Evolutionary conservation across 192 early-diverging fungal species (phyloP).

Genomic region (Powellomyces hirtus): DNA sequence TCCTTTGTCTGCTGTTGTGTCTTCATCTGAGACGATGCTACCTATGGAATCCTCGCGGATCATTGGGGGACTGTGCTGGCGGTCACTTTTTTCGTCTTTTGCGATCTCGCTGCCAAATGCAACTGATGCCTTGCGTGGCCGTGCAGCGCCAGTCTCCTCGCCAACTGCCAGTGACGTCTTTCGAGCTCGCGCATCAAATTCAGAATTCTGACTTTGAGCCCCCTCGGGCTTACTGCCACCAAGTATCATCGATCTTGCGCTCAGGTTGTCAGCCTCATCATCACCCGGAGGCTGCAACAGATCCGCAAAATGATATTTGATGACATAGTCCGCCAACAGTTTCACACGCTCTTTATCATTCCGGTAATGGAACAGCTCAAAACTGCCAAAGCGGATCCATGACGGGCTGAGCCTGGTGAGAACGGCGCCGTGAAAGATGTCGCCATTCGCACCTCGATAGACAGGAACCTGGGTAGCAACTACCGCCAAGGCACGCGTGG

Average conservation of each 20-base stretch:
- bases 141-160: too few species aligned
- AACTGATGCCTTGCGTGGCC: too few species aligned
- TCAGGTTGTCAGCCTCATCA: not conserved
- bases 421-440: conserved; percentile 56
- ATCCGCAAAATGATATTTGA: conserved; percentile 51
- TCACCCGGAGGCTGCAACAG: not conserved
- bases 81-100: too few species aligned
- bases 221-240: too few species aligned
- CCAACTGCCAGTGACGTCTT: too few species aligned
- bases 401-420: conserved; percentile 62
- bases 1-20: not conserved
- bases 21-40: too few species aligned
- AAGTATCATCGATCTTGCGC: too few species aligned
- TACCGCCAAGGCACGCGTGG: conserved; percentile 71
- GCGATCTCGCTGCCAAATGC: too few species aligned
- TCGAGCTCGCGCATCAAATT: too few species aligned
- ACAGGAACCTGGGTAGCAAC: conserved; percentile 56
- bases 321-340: conserved; percentile 68
- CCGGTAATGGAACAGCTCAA: conserved; percentile 74
- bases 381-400: conserved; percentile 85
- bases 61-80: too few species aligned
- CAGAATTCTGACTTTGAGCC: too few species aligned
- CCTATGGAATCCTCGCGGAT: too few species aligned
- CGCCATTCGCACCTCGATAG: conserved; percentile 55
- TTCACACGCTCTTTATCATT: conserved; percentile 51